phyloP scores from a whole-genome alignment of 495 filamentous ascomycete genomes.

The Xylaria scruposa region DNA sequence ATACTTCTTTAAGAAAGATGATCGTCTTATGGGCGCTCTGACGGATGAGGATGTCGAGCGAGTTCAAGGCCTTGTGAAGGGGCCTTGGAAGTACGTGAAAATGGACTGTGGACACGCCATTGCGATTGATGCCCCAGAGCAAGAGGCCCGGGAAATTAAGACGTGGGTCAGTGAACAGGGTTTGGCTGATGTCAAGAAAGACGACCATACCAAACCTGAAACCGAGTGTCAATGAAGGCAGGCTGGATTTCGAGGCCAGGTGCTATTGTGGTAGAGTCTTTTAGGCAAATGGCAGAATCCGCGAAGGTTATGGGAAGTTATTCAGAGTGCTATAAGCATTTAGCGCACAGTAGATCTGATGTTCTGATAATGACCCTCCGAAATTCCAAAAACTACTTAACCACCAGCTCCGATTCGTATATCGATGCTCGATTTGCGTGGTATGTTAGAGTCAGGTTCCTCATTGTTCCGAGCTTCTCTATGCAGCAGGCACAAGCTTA shows the following conservation, averaged over 20 bases:
- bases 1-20: conserved; percentile 1
- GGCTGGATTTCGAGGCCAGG: neutral
- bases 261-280: too few species aligned
- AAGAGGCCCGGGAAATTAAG: neutral
- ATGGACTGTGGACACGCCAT: neutral
- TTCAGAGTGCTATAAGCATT: too few species aligned
- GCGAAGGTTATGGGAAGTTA: too few species aligned
- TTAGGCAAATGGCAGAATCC: neutral
- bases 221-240: neutral
- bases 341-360: too few species aligned
- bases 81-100: conserved; percentile 4
- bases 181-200: neutral
- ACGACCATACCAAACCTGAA: neutral
- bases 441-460: too few species aligned
- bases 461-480: too few species aligned
- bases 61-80: neutral
- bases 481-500: too few species aligned
- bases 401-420: too few species aligned
- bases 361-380: too few species aligned
- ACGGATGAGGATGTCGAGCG: conserved; percentile 3
- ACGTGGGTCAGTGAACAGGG: neutral
- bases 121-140: neutral
- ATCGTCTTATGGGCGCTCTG: neutral
- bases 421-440: too few species aligned
- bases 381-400: too few species aligned